Percentiles rank a stretch among this genome's conserved stretches.
Conservation (phyloP, 1,139 yeast genomes). For the Citeromyces hawaiiensis region DNA sequence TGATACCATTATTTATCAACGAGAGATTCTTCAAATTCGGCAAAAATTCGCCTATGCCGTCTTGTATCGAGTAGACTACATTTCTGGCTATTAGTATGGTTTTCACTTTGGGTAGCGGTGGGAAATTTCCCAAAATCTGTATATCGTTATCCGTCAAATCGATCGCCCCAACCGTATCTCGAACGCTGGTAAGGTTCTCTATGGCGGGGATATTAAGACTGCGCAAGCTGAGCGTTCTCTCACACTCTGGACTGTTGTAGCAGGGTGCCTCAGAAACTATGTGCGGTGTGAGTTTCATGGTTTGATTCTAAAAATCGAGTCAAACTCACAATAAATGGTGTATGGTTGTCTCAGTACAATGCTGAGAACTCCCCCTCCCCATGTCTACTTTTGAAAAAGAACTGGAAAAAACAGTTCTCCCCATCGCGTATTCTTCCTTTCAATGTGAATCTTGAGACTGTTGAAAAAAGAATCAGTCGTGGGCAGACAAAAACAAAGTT, state of each 20-base stretch:
- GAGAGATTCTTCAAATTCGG: slow-evolving; percentile 37
- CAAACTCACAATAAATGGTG: too few species aligned
- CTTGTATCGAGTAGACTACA: slow-evolving; percentile 28
- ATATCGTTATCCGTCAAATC: slow-evolving; percentile 62
- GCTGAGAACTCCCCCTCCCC: too few species aligned
- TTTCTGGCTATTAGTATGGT: slow-evolving; percentile 48
- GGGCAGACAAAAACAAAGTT: too few species aligned
- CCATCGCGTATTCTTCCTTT: too few species aligned
- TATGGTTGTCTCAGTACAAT: not conserved
- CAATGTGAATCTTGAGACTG: too few species aligned
- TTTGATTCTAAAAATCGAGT: too few species aligned
- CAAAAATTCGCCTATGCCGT: slow-evolving; percentile 18
- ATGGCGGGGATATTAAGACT: slow-evolving; percentile 22
- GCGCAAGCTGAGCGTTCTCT: slow-evolving; percentile 29
- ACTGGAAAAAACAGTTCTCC: too few species aligned
- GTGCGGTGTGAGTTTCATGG: slow-evolving; percentile 42
- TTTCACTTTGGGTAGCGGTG: slow-evolving; percentile 28
- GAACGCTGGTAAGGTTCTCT: slow-evolving; percentile 25
- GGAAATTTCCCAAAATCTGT: slow-evolving; percentile 36
- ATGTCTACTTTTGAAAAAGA: too few species aligned
- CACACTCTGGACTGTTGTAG: slow-evolving; percentile 30
- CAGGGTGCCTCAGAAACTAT: slow-evolving; percentile 33
- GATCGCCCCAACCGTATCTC: slow-evolving; percentile 32
- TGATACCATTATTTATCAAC: slow-evolving; percentile 36
- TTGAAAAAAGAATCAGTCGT: too few species aligned